Evolutionary conservation across 768 basidiomycete species (phyloP).

Genomic region (Podaxis sp.): DNA sequence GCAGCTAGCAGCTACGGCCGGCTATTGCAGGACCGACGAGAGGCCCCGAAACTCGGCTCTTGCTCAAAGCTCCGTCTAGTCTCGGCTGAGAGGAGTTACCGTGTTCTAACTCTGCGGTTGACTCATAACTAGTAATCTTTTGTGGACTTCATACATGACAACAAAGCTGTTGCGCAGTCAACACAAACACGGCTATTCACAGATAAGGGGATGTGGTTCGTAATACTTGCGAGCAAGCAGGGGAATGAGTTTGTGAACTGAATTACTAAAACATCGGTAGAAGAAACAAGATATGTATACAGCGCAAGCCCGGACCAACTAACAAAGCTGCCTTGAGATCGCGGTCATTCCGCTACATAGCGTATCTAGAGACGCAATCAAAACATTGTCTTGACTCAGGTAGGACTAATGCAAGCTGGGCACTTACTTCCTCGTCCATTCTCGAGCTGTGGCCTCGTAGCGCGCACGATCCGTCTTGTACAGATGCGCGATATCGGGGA

Average conservation of each 20-base stretch:
- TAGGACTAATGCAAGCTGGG: not conserved
- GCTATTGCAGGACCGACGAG: not conserved
- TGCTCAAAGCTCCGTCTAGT: not conserved
- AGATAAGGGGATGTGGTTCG: not conserved
- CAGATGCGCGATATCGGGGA: constrained; percentile 96
- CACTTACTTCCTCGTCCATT: constrained; percentile 99
- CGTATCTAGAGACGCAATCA: constrained; percentile 30
- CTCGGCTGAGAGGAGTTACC: too few relatives aligned
- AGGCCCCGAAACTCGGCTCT: not conserved
- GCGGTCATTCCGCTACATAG: constrained; percentile 25
- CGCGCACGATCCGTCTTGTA: constrained; percentile 99
- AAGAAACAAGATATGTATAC: constrained; percentile 31
- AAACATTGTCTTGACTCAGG: constrained; percentile 7
- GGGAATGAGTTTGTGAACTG: constrained; percentile 22
- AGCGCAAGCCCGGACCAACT: constrained; percentile 28
- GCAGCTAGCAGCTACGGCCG: not conserved
- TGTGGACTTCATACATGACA: not conserved
- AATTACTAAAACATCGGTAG: constrained; percentile 31
- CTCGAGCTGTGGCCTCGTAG: constrained; percentile 96
- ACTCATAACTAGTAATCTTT: not conserved
- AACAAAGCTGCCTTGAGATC: constrained; percentile 51
- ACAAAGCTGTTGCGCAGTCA: not conserved
- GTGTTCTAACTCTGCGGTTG: too few relatives aligned
- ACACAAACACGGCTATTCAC: not conserved
- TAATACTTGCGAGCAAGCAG: constrained; percentile 17